Conservation (phyloP, 306 rosid genomes). For the Medicago lupulina region DNA sequence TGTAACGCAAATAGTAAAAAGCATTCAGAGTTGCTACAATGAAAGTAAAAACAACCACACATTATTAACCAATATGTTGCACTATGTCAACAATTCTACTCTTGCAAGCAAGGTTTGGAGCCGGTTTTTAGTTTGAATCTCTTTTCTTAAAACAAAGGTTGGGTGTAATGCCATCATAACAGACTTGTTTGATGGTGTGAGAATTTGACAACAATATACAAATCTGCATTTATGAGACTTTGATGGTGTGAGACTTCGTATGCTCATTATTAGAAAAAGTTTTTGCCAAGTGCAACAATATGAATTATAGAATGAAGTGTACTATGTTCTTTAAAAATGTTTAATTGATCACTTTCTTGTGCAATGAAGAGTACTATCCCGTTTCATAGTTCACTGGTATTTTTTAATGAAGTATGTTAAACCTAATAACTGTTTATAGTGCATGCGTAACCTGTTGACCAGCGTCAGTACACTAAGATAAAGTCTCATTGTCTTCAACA, state of each 20-base stretch:
- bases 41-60: too few species aligned
- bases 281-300: background rate
- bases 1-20: too few species aligned
- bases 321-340: too few species aligned
- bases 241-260: background rate
- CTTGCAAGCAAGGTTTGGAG: background rate
- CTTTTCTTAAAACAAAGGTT: background rate
- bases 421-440: background rate
- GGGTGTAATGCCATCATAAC: background rate
- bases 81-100: too few species aligned
- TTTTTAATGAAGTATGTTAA: too few species aligned
- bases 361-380: too few species aligned
- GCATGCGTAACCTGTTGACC: constrained; percentile 15
- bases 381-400: too few species aligned
- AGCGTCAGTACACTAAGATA: background rate
- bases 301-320: too few species aligned
- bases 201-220: too few species aligned
- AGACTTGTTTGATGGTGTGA: background rate
- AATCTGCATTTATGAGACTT: too few species aligned
- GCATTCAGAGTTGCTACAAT: too few species aligned
- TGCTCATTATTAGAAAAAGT: background rate
- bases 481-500: constrained; percentile 20
- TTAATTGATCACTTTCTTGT: too few species aligned
- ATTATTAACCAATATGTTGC: background rate
- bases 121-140: background rate